A percentile compares a stretch with the other conserved stretches of the same genome.
These are phyloP conservation scores for Backusella macrospora DNA, from an alignment of 192 early-diverging fungal genomes.

Conservation along the genomic window DNA sequence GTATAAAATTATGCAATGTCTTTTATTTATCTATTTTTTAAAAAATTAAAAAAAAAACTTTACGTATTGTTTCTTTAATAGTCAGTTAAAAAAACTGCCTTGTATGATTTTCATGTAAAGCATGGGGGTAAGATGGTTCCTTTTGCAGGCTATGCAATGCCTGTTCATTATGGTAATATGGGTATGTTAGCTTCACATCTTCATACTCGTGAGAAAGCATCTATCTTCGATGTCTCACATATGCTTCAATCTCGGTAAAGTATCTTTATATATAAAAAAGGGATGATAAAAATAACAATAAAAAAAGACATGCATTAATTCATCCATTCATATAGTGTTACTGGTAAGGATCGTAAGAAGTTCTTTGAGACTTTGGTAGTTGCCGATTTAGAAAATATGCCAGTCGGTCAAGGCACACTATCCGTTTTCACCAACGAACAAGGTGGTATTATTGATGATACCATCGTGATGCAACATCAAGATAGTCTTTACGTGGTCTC, in stretches of 20 bases:
- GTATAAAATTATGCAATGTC: too few species aligned
- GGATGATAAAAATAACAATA: too few species aligned
- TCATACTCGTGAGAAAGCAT: constrained; percentile 86
- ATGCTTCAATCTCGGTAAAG: constrained; percentile 91
- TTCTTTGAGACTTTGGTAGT: constrained; percentile 91
- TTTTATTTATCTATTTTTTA: not conserved
- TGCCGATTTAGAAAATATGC: constrained; percentile 82
- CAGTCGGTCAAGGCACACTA: constrained; percentile 78
- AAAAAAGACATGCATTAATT: not conserved
- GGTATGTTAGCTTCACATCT: constrained; percentile 90
- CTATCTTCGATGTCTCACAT: constrained; percentile 97
- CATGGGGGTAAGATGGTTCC: constrained; percentile 97
- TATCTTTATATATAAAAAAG: not conserved
- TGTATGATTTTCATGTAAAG: constrained; percentile 91
- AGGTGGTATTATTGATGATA: constrained; percentile 98
- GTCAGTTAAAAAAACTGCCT: constrained; percentile 72
- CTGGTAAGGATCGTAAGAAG: constrained; percentile 82
- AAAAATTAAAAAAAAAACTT: not conserved
- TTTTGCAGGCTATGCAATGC: constrained; percentile 98
- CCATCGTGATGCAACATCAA: constrained; percentile 88
- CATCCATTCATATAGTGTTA: constrained; percentile 53
- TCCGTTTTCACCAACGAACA: constrained; percentile 95
- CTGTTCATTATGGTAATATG: constrained; percentile 83
- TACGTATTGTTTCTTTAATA: not conserved
- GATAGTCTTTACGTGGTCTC: constrained; percentile 89